Base-by-base conservation (phyloP, 495 filamentous ascomycete genomes). In the Cryomyces antarcticus region DNA sequence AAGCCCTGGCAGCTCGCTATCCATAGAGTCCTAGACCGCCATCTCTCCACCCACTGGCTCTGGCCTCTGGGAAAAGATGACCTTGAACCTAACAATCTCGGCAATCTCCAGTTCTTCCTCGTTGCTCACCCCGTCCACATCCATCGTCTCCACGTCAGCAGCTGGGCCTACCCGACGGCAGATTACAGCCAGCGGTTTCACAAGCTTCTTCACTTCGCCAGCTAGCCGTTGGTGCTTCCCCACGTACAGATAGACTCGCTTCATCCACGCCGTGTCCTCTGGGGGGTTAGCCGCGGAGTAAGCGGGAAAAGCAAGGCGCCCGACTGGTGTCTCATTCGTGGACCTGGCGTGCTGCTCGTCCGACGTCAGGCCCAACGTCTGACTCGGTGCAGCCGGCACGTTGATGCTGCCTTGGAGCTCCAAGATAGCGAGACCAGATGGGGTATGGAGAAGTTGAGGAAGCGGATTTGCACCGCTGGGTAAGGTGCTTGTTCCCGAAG, bases 361-460 rank as follows among this genome's bases (percentile, higher is more conserved):
- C 37, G 7, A 7, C 17, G 9, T 6, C 6, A 5, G 46, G 36
- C 30, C 43, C 35, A 56, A 31, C 27, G 28, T 48, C 11, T 4
- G 59, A 49, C 27, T 51, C 36, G 30, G 45, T 9, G 5, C 41
- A 4, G 7, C 49, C 7, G 77, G 73, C 7, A 75, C 53, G 55
- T 93, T 83, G 62, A 95, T 76, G 7, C 76, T 82, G 35, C 82
- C 85, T 63, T 95, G 87, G 12, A 95, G 71, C 59, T 95, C 87
- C 45, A 95, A 68, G 37, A 95, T 62, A n/a, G 84, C 85, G 31
- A 78, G 65, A 40, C 78, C 78, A 4, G 68, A 60, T 28, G 87
- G 87, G 4, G 86, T 93, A 49, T 83, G 82, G n/a, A 95, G 74
- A 47, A 93, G 65, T 3, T 68, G 59, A 6, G 87, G 87, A n/a